These are phyloP conservation scores for Xylariales sp. DNA, from an alignment of 2,329 filamentous ascomycete species.

Conservation along the genomic window DNA sequence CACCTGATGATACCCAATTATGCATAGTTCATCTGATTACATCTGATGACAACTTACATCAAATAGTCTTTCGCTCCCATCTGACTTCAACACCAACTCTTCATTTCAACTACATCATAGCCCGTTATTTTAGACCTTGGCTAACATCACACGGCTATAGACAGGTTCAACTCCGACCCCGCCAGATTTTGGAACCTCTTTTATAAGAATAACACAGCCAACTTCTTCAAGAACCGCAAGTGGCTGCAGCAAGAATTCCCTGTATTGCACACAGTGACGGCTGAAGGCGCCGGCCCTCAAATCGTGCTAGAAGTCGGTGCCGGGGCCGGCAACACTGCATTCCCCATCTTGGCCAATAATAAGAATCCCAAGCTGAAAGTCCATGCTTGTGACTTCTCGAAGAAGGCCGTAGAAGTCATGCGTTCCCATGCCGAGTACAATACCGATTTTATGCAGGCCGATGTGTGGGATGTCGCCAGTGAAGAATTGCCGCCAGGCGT, in stretches of 20 bases:
- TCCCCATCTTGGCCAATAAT: slow-evolving; percentile 87
- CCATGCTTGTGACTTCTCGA: slow-evolving; percentile 96
- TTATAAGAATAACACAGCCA: slow-evolving; percentile 96
- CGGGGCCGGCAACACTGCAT: slow-evolving; percentile 95
- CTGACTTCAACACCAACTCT: slow-evolving; percentile 59
- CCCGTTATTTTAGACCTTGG: not conserved
- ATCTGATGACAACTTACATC: slow-evolving; percentile 70
- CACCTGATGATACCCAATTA: slow-evolving; percentile 67
- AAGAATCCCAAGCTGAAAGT: slow-evolving; percentile 84
- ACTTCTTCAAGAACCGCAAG: slow-evolving; percentile 99
- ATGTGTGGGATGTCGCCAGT: slow-evolving; percentile 92
- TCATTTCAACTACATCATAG: slow-evolving; percentile 11
- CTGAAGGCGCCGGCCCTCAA: slow-evolving; percentile 74
- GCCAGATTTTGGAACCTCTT: slow-evolving; percentile 99
- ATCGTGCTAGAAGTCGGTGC: slow-evolving; percentile 91
- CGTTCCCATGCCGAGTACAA: slow-evolving; percentile 82
- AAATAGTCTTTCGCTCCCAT: slow-evolving; percentile 79
- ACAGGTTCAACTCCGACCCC: slow-evolving; percentile 87
- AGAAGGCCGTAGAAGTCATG: slow-evolving; percentile 94
- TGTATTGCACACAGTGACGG: slow-evolving; percentile 80
- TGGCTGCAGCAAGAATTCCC: slow-evolving; percentile 98
- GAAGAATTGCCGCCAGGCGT: slow-evolving; percentile 80
- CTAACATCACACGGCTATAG: slow-evolving; percentile 53
- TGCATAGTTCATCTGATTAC: slow-evolving; percentile 79
- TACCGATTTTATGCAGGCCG: slow-evolving; percentile 78